Conservation (phyloP, 805 yeast genomes). For the Yarrowia phangngaensis region DNA sequence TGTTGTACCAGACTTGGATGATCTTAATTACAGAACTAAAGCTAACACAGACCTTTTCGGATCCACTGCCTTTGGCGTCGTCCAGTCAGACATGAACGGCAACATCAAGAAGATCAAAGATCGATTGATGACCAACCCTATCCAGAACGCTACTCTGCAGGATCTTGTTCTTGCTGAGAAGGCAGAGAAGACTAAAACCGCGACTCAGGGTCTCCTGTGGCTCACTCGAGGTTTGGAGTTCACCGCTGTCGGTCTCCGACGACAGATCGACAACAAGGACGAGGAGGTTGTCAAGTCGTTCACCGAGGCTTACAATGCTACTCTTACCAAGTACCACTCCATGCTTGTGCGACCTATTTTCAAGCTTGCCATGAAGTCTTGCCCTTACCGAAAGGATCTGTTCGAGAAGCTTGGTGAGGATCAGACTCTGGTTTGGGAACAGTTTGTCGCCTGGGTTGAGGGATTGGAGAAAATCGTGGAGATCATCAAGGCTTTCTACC, state of each 20-base stretch:
- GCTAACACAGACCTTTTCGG: conserved; percentile 59
- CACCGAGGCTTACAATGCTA: conserved; percentile 78
- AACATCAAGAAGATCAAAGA: conserved; percentile 73
- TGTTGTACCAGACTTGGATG: not conserved
- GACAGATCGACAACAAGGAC: conserved; percentile 59
- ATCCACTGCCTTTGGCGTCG: conserved; percentile 78
- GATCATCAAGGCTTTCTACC: conserved; percentile 69
- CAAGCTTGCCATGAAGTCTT: conserved; percentile 91
- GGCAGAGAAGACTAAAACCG: conserved; percentile 62
- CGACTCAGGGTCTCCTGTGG: conserved; percentile 91
- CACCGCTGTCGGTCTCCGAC: conserved; percentile 86
- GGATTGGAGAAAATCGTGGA: conserved; percentile 73
- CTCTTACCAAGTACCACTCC: conserved; percentile 76
- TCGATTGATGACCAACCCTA: conserved; percentile 62
- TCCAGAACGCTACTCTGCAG: conserved; percentile 63
- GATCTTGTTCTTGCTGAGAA: conserved; percentile 71
- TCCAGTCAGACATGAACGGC: conserved; percentile 84
- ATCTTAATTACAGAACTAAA: too few species aligned
- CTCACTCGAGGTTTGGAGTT: conserved; percentile 74
- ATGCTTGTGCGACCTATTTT: conserved; percentile 80
- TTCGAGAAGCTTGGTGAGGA: conserved; percentile 77
- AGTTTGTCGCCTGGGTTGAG: conserved; percentile 67
- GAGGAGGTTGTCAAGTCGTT: conserved; percentile 71
- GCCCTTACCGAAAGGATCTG: conserved; percentile 85
- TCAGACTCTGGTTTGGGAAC: conserved; percentile 60